These are phyloP conservation scores for Lachancea waltii DNA, from an alignment of 805 yeast species.

Conservation along the genomic window DNA sequence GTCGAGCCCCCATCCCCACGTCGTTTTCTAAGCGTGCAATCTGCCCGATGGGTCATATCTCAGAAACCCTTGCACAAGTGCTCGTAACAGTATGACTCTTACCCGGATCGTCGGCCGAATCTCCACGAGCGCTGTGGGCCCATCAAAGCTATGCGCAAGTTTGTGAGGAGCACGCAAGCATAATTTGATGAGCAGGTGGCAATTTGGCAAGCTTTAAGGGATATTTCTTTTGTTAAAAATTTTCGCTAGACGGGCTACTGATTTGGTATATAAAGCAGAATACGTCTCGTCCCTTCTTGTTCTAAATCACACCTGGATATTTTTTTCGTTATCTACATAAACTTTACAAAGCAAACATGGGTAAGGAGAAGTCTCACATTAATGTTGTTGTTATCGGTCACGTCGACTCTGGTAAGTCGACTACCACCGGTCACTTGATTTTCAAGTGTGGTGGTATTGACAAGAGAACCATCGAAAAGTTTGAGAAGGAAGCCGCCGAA, in stretches of 20 bases:
- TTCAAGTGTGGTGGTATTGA: constrained; percentile 99
- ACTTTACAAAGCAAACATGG: constrained; percentile 40
- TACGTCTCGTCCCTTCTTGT: not conserved
- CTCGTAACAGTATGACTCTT: no score
- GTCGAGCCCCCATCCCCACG: no score
- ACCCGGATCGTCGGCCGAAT: no score
- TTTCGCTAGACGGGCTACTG: not conserved
- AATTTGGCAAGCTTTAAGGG: not conserved
- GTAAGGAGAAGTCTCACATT: constrained; percentile 96
- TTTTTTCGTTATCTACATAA: constrained; percentile 8
- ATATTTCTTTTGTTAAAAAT: not conserved
- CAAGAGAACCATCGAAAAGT: constrained; percentile 97
- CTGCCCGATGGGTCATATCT: no score
- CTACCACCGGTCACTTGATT: constrained; percentile 99
- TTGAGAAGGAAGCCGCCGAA: constrained; percentile 97
- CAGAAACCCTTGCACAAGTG: no score
- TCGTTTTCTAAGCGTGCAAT: no score
- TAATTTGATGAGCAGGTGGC: not conserved
- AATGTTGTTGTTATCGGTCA: constrained; percentile 99
- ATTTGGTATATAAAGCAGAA: not conserved
- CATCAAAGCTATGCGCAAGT: no score
- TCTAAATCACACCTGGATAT: not conserved
- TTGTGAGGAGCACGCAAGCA: not conserved
- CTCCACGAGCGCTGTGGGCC: no score
- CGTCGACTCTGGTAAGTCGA: constrained; percentile 99